These are phyloP conservation scores for Russula sp. DNA, from an alignment of 768 basidiomycete species.

Conservation along the genomic window DNA sequence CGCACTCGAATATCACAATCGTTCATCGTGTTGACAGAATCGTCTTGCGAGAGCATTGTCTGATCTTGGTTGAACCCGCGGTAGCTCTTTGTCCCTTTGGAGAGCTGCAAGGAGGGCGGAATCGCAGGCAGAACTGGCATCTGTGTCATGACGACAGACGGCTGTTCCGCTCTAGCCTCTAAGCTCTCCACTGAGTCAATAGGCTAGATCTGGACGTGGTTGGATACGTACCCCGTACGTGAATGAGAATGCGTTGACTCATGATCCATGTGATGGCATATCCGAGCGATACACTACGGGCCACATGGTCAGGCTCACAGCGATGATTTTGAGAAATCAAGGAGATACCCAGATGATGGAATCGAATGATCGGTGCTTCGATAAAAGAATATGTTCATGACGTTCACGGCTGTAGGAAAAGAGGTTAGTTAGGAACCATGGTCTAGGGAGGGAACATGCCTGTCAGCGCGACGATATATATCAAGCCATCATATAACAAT, in stretches of 20 bases:
- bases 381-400: constrained; percentile 29
- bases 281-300: constrained; percentile 30
- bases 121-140: background rate
- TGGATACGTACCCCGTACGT: constrained; percentile 30
- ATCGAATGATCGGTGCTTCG: constrained; percentile 19
- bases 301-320: background rate
- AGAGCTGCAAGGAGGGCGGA: background rate
- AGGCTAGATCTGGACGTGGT: background rate
- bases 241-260: constrained; percentile 34
- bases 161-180: constrained; percentile 25
- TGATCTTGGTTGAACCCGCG: background rate
- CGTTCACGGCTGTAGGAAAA: constrained; percentile 25
- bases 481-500: constrained; percentile 63
- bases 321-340: background rate
- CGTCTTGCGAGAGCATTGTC: background rate
- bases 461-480: constrained; percentile 55
- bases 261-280: constrained; percentile 35
- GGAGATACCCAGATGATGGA: constrained; percentile 24
- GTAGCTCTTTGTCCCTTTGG: background rate
- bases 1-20: constrained; percentile 22
- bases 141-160: background rate
- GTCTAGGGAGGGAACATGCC: constrained; percentile 24
- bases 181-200: background rate
- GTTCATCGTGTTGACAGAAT: background rate
- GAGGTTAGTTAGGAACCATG: background rate